A percentile compares a stretch with the other conserved stretches of the same genome.
Evolutionary conservation across 441 rosid species (phyloP).

Genomic region (Brassica balearica): DNA sequence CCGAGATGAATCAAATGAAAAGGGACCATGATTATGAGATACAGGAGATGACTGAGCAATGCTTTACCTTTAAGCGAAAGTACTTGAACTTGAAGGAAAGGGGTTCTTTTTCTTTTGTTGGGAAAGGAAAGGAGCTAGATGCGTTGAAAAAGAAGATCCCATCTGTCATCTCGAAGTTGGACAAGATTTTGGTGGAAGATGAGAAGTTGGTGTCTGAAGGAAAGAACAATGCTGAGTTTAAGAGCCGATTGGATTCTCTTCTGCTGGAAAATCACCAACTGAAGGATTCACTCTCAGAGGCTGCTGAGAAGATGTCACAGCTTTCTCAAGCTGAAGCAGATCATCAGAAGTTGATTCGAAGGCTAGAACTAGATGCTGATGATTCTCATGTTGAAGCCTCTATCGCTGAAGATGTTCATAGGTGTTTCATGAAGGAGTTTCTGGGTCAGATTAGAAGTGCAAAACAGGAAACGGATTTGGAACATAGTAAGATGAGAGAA

Average conservation of each 20-base stretch:
- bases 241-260: constrained; percentile 60
- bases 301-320: constrained; percentile 52
- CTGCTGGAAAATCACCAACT: constrained; percentile 59
- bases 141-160: constrained; percentile 75
- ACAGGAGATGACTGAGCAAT: constrained; percentile 69
- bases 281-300: constrained; percentile 61
- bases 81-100: constrained; percentile 67
- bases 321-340: constrained; percentile 54
- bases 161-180: constrained; percentile 63
- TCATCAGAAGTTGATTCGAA: constrained; percentile 47
- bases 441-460: constrained; percentile 46
- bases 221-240: constrained; percentile 54
- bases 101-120: constrained; percentile 55
- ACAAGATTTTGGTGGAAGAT: constrained; percentile 62
- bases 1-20: constrained; percentile 88
- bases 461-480: constrained; percentile 49
- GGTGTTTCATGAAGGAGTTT: constrained; percentile 57
- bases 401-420: constrained; percentile 57
- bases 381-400: constrained; percentile 62
- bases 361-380: constrained; percentile 54
- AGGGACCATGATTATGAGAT: constrained; percentile 68
- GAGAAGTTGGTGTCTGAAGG: constrained; percentile 48
- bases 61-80: constrained; percentile 65
- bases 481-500: constrained; percentile 47
- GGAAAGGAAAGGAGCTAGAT: constrained; percentile 84